Evolutionary conservation across 352 stramenopile genomes (phyloP).

Genomic region (Elongisporangium prolatum): DNA sequence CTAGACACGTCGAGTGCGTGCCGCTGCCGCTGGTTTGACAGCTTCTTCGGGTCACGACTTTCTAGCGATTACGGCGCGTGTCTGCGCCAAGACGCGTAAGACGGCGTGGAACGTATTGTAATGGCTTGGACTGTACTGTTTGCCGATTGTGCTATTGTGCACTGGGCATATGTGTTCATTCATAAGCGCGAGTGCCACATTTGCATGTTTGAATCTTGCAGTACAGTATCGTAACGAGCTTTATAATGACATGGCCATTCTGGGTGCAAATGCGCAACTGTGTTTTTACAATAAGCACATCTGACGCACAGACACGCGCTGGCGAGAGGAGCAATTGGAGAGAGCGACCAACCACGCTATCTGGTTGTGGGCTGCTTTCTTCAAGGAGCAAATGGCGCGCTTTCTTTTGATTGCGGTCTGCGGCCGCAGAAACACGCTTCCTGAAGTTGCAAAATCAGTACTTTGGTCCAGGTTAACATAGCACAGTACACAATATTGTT

Average conservation of each 20-base stretch:
- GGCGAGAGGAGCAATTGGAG: conserved; percentile 6
- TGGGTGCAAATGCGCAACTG: background rate
- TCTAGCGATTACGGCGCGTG: background rate
- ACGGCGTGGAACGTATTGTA: background rate
- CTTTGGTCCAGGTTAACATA: background rate
- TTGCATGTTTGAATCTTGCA: background rate
- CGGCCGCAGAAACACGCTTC: background rate
- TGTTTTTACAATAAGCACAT: background rate
- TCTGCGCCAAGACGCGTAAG: background rate
- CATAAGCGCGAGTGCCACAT: background rate
- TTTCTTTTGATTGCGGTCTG: background rate
- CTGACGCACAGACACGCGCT: background rate
- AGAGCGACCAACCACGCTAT: background rate
- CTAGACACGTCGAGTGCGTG: background rate
- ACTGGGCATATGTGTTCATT: background rate
- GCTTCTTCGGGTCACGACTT: background rate
- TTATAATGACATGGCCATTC: background rate
- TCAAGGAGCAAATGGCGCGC: background rate
- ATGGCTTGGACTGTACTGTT: background rate
- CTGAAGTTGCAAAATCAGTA: background rate
- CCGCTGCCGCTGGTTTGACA: background rate
- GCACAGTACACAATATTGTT: background rate
- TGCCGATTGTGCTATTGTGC: background rate
- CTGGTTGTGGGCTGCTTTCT: background rate
- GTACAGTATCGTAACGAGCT: background rate